Evolutionary conservation across 106 monocot genomes (phyloP).

Genomic region (Allium cepa): DNA sequence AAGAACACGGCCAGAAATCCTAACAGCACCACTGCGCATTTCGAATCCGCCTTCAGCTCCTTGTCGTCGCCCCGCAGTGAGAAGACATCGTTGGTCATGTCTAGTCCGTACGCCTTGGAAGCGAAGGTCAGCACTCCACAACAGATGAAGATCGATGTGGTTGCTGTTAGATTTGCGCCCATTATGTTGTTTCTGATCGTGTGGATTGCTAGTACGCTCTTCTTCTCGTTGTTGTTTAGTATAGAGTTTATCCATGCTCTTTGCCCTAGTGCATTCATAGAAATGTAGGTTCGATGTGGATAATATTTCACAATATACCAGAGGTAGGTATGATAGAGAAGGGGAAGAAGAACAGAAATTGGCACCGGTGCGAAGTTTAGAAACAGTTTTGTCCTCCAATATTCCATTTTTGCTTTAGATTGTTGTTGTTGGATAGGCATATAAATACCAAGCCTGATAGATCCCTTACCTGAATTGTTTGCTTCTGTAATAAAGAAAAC

Average conservation of each 20-base stretch:
- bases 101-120: conserved; percentile 54
- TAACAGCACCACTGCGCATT: background rate
- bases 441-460: too few relatives aligned
- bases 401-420: background rate
- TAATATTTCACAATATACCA: background rate
- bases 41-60: conserved; percentile 10
- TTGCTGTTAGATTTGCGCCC: conserved; percentile 10
- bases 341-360: background rate
- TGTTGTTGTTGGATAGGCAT: background rate
- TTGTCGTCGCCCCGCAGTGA: background rate
- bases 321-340: background rate
- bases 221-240: conserved; percentile 22
- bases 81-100: conserved; percentile 42
- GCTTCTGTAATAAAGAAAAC: too few relatives aligned
- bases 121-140: conserved; percentile 40
- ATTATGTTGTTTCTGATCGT: conserved; percentile 17
- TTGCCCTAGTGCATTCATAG: background rate
- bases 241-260: background rate
- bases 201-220: conserved; percentile 19
- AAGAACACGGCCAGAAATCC: conserved; percentile 7
- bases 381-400: background rate
- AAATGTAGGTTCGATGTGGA: background rate
- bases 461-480: too few relatives aligned
- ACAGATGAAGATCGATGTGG: conserved; percentile 16
- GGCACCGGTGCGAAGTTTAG: background rate